phyloP scores from a whole-genome alignment of 2,329 filamentous ascomycete genomes.

The Leptographium wingfieldii region DNA sequence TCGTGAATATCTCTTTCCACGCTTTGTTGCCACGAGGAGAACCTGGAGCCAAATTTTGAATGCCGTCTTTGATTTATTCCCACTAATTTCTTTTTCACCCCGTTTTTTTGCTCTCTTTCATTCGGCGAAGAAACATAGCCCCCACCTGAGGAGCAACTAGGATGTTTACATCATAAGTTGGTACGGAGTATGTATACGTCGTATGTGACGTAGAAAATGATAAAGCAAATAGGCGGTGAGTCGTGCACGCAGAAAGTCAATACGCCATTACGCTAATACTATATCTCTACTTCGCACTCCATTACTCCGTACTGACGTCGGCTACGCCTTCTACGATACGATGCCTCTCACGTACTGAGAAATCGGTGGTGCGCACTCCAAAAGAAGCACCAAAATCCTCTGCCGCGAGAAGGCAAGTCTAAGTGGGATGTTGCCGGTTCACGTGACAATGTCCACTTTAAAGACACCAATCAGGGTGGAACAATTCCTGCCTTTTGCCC shows the following conservation, averaged over 20 bases:
- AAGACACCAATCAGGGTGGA: no score
- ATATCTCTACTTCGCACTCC: no score
- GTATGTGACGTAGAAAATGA: neutral
- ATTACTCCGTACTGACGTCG: no score
- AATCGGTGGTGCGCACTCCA: no score
- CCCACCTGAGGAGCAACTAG: neutral
- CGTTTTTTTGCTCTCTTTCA: neutral
- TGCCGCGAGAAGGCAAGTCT: no score
- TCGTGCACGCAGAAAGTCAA: neutral
- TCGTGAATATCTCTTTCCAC: neutral
- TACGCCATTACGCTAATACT: neutral
- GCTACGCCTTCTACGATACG: no score
- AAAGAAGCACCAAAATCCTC: no score
- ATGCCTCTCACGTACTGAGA: no score
- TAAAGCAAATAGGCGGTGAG: neutral
- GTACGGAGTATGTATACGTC: no score
- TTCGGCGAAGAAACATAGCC: neutral
- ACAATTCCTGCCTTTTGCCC: no score
- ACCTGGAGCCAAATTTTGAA: neutral
- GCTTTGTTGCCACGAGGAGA: neutral
- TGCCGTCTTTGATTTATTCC: neutral
- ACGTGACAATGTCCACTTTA: no score
- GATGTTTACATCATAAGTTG: neutral
- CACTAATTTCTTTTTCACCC: neutral
- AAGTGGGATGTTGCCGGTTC: no score